Evolutionary conservation across 2,329 filamentous ascomycete genomes (phyloP).

Genomic region (Colletotrichum brevisporum): DNA sequence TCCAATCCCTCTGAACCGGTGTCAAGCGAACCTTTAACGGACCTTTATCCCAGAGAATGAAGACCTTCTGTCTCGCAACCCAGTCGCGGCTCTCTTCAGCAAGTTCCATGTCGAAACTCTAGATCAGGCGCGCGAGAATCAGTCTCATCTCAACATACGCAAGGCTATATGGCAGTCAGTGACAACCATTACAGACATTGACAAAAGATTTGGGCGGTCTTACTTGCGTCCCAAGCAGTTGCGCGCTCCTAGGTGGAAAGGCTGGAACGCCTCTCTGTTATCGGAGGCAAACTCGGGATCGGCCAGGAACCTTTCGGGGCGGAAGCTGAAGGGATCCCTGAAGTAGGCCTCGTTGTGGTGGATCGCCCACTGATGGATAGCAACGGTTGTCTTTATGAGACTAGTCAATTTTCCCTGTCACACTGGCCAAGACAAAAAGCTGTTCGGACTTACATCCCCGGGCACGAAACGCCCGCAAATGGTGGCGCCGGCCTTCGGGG

Average conservation of each 20-base stretch:
- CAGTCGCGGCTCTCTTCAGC: constrained; percentile 51
- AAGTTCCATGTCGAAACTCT: constrained; percentile 62
- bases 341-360: constrained; percentile 18
- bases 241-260: constrained; percentile 50
- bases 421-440: no score
- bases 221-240: constrained; percentile 17
- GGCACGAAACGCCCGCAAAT: constrained; percentile 11
- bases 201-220: background rate
- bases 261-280: constrained; percentile 58
- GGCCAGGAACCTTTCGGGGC: constrained; percentile 23
- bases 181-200: background rate
- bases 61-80: constrained; percentile 54
- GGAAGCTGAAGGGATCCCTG: constrained; percentile 11
- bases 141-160: constrained; percentile 65
- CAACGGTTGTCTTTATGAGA: constrained; percentile 12
- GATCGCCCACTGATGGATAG: constrained; percentile 23
- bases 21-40: constrained; percentile 25
- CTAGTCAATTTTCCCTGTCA: no score
- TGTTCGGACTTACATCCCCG: background rate
- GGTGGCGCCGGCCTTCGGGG: background rate
- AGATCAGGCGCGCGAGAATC: constrained; percentile 62
- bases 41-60: constrained; percentile 54
- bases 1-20: background rate
- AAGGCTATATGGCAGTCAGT: constrained; percentile 49
- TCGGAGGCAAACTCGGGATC: constrained; percentile 44